Conservation (phyloP, 352 stramenopile species). For the Globisporangium middletonii region DNA sequence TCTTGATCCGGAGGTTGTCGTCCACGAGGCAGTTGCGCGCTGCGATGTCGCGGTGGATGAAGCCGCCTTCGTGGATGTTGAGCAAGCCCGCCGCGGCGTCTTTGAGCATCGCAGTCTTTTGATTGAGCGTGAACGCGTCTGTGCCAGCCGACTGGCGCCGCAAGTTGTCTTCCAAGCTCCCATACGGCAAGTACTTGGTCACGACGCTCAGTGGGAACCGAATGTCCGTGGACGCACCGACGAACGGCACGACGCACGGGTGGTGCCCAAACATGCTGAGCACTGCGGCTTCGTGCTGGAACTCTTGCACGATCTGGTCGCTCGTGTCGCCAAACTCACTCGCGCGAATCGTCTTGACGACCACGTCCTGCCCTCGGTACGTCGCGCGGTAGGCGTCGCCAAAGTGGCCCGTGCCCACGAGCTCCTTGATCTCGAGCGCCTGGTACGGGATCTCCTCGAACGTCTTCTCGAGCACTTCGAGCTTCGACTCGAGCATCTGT, state of each 20-base stretch:
- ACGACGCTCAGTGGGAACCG: slow-evolving; percentile 59
- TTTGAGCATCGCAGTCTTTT: slow-evolving; percentile 64
- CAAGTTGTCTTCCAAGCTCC: slow-evolving; percentile 70
- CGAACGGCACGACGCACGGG: slow-evolving; percentile 76
- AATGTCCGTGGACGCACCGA: slow-evolving; percentile 67
- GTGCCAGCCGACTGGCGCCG: slow-evolving; percentile 16
- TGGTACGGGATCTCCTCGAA: slow-evolving; percentile 69
- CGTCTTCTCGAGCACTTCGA: slow-evolving; percentile 73
- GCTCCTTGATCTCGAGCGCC: slow-evolving; percentile 61
- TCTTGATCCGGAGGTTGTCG: slow-evolving; percentile 48
- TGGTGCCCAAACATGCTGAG: slow-evolving; percentile 82
- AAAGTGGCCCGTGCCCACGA: slow-evolving; percentile 75
- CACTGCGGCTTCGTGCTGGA: slow-evolving; percentile 76
- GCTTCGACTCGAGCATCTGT: slow-evolving; percentile 47
- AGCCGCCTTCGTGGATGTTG: slow-evolving; percentile 84
- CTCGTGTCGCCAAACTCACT: slow-evolving; percentile 69
- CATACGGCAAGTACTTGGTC: slow-evolving; percentile 69
- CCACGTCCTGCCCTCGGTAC: slow-evolving; percentile 61
- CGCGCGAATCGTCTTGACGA: slow-evolving; percentile 78
- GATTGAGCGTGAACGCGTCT: slow-evolving; percentile 21
- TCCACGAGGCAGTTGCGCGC: slow-evolving; percentile 78
- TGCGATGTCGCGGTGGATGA: slow-evolving; percentile 78
- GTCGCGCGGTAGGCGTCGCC: slow-evolving; percentile 65
- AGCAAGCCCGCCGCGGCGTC: slow-evolving; percentile 65
- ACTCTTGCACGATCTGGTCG: slow-evolving; percentile 73